Conservation (phyloP, 164 flowering plant species). For the Stephania japonica region DNA sequence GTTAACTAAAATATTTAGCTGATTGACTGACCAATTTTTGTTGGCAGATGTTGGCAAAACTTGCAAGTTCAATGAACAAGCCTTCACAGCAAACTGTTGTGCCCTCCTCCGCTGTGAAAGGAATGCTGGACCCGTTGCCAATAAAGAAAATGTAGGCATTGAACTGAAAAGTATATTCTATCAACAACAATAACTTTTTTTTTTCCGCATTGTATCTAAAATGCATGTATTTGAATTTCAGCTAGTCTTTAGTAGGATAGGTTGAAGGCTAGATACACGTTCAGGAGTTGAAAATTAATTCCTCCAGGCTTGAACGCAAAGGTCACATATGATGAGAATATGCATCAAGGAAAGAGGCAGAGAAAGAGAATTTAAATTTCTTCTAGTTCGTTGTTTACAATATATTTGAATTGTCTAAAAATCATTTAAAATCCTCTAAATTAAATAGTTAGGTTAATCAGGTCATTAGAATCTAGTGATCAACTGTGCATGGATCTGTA, state of each 20-base stretch:
- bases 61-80: slow-evolving; percentile 91
- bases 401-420: too few species aligned
- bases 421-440: too few species aligned
- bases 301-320: not conserved
- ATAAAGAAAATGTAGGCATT: slow-evolving; percentile 77
- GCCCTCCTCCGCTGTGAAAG: slow-evolving; percentile 61
- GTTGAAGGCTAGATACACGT: not conserved
- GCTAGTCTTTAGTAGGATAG: not conserved
- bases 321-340: not conserved
- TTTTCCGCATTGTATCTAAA: not conserved
- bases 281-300: not conserved
- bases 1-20: slow-evolving; percentile 4
- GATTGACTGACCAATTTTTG: slow-evolving; percentile 10
- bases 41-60: slow-evolving; percentile 89
- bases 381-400: not conserved
- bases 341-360: not conserved
- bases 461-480: too few species aligned
- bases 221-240: not conserved
- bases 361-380: not conserved
- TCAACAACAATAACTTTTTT: not conserved
- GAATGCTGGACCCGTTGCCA: slow-evolving; percentile 64
- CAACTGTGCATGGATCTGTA: too few species aligned
- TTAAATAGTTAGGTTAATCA: too few species aligned
- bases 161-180: not conserved
- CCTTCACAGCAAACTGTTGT: slow-evolving; percentile 98